phyloP scores from a whole-genome alignment of 2,329 filamentous ascomycete genomes.

The Epichloe bromicola region DNA sequence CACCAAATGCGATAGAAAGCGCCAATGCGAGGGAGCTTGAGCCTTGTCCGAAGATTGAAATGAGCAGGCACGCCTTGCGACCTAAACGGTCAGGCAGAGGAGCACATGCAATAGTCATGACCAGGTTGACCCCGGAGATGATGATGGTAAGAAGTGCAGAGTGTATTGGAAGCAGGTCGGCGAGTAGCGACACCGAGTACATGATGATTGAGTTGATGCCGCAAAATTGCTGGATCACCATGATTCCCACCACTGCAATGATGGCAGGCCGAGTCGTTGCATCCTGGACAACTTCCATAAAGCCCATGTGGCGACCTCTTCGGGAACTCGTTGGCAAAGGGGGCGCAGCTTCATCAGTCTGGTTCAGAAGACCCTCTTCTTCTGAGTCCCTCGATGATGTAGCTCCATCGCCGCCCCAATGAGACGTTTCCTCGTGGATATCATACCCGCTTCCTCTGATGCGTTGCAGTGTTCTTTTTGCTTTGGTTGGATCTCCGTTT shows the following conservation, averaged over 20 bases:
- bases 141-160: constrained; percentile 76
- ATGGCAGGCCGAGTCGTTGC: constrained; percentile 59
- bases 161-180: constrained; percentile 65
- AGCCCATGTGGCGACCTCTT: constrained; percentile 33
- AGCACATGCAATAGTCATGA: constrained; percentile 69
- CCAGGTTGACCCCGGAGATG: constrained; percentile 75
- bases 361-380: constrained; percentile 54
- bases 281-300: constrained; percentile 53
- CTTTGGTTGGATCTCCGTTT: constrained; percentile 46
- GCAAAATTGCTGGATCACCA: constrained; percentile 85
- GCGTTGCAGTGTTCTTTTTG: constrained; percentile 55
- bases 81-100: constrained; percentile 79
- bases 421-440: constrained; percentile 59
- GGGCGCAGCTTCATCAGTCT: constrained; percentile 11
- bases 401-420: constrained; percentile 37
- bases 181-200: constrained; percentile 88
- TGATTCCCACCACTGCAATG: constrained; percentile 75
- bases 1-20: constrained; percentile 59
- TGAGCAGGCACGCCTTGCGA: constrained; percentile 70
- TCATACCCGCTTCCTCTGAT: constrained; percentile 59
- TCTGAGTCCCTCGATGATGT: constrained; percentile 34
- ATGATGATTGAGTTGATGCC: constrained; percentile 97
- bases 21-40: constrained; percentile 64
- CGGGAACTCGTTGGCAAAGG: not conserved
- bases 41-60: constrained; percentile 78